These are phyloP conservation scores for Pleurotus sapidus DNA, from an alignment of 768 basidiomycete genomes.

Conservation along the genomic window DNA sequence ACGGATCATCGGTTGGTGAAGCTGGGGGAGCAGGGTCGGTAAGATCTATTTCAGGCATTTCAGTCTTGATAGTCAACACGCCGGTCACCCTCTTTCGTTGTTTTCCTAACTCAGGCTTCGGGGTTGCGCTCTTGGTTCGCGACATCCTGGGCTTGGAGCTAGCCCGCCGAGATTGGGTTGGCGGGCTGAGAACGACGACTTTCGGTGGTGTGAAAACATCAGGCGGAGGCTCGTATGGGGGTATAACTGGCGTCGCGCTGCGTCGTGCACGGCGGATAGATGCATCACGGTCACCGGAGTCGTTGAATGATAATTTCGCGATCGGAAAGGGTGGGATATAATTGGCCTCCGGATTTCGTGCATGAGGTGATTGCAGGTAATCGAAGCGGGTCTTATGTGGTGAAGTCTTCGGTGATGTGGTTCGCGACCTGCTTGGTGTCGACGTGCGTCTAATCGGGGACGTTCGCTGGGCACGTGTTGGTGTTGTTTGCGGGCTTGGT, in stretches of 20 bases:
- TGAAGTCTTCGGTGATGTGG: slow-evolving; percentile 12
- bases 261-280: slow-evolving; percentile 25
- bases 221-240: slow-evolving; percentile 60
- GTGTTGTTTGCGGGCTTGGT: slow-evolving; percentile 12
- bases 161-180: slow-evolving; percentile 21
- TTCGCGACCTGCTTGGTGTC: not conserved
- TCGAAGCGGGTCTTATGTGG: slow-evolving; percentile 21
- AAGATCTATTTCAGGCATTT: slow-evolving; percentile 63
- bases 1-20: slow-evolving; percentile 74
- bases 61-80: slow-evolving; percentile 47
- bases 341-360: slow-evolving; percentile 47
- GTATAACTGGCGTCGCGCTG: slow-evolving; percentile 50
- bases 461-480: slow-evolving; percentile 18
- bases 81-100: not conserved
- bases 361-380: slow-evolving; percentile 36
- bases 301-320: slow-evolving; percentile 11
- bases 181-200: slow-evolving; percentile 49
- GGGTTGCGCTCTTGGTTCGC: slow-evolving; percentile 13
- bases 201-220: slow-evolving; percentile 74
- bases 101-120: slow-evolving; percentile 19
- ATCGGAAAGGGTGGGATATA: slow-evolving; percentile 35
- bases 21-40: slow-evolving; percentile 60
- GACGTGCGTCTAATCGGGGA: slow-evolving; percentile 13
- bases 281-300: not conserved
- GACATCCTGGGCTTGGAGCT: slow-evolving; percentile 10